These are phyloP conservation scores for Phytophthora sansomeana DNA, from an alignment of 352 stramenopile species.

Conservation along the genomic window DNA sequence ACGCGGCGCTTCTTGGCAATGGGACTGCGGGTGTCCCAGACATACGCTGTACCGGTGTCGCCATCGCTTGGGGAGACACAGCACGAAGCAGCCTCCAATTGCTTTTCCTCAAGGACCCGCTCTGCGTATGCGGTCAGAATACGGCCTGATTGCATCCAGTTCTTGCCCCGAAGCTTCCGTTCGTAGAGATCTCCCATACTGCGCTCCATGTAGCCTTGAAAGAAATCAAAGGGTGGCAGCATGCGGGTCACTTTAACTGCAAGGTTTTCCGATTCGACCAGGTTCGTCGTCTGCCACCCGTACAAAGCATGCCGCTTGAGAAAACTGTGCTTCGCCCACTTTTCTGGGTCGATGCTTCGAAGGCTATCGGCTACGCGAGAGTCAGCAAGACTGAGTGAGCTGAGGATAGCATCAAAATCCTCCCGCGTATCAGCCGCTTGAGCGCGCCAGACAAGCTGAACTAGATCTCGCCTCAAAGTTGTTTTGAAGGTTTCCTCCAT, in stretches of 20 bases:
- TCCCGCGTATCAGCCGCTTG: conserved; percentile 41
- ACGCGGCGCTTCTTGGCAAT: conserved; percentile 50
- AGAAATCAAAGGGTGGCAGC: conserved; percentile 52
- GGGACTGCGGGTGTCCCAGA: conserved; percentile 39
- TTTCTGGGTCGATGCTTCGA: conserved; percentile 33
- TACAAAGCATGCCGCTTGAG: conserved; percentile 45
- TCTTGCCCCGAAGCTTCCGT: conserved; percentile 46
- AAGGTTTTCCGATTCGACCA: conserved; percentile 33
- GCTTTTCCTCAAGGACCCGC: conserved; percentile 39
- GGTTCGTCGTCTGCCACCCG: conserved; percentile 44
- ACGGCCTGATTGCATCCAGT: conserved; percentile 30
- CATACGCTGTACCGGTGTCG: conserved; percentile 47
- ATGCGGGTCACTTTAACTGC: conserved; percentile 27
- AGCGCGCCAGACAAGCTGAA: conserved; percentile 36
- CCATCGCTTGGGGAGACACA: conserved; percentile 53
- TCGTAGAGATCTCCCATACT: conserved; percentile 51
- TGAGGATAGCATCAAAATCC: conserved; percentile 41
- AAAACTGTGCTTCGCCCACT: conserved; percentile 55
- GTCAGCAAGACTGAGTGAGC: conserved; percentile 23
- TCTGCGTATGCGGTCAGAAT: conserved; percentile 48
- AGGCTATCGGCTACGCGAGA: conserved; percentile 32
- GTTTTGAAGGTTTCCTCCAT: conserved; percentile 46
- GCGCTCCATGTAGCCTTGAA: conserved; percentile 57
- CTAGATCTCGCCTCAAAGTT: conserved; percentile 25
- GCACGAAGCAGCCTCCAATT: conserved; percentile 42